Conservation (phyloP, 352 stramenopile genomes). For the Globisporangium okanoganense region DNA sequence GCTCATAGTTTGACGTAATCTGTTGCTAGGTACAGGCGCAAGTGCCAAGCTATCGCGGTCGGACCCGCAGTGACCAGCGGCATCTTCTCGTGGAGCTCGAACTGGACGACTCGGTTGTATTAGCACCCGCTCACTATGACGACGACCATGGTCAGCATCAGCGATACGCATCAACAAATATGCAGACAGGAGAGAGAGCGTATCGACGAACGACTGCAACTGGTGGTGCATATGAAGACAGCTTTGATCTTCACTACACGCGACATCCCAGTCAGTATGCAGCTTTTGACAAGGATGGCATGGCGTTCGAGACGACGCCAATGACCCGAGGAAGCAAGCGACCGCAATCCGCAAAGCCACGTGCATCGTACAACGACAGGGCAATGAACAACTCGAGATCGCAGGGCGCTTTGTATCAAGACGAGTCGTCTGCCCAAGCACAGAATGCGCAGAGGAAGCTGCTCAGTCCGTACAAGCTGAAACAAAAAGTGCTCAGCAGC, state of each 20-base stretch:
- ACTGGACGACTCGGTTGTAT: conserved; percentile 44
- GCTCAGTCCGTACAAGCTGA: conserved; percentile 59
- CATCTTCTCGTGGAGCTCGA: conserved; percentile 65
- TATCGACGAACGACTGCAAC: neutral
- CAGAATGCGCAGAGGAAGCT: conserved; percentile 22
- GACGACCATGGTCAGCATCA: neutral
- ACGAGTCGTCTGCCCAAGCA: neutral
- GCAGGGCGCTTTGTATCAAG: neutral
- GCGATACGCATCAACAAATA: conserved; percentile 16
- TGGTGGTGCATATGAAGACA: neutral
- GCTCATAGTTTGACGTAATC: no score
- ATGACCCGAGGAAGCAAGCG: conserved; percentile 3
- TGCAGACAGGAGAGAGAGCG: conserved; percentile 5
- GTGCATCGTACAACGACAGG: neutral
- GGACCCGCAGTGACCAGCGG: conserved; percentile 23
- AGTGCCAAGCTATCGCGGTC: conserved; percentile 2
- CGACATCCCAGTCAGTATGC: neutral
- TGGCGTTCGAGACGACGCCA: neutral
- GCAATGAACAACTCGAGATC: neutral
- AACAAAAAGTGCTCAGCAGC: conserved; percentile 52
- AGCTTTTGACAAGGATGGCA: neutral
- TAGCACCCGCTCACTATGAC: conserved; percentile 8
- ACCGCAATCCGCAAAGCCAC: conserved; percentile 8
- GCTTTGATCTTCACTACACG: neutral
- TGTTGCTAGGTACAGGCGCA: neutral